Conservation (phyloP, 805 yeast species). For the Kodamaea neixiangensis region DNA sequence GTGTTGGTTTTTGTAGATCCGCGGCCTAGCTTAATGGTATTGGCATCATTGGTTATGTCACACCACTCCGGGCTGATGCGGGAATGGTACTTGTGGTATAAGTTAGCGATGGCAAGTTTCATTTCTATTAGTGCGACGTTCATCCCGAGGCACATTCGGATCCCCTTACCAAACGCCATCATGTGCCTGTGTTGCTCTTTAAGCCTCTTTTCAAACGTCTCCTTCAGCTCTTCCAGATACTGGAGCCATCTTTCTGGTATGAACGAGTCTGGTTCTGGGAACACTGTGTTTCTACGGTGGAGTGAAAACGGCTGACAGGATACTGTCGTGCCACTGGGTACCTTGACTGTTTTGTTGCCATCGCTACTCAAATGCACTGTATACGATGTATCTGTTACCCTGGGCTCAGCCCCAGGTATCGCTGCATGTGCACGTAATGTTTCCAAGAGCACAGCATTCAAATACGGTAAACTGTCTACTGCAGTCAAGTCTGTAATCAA, state of each 20-base stretch:
- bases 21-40: constrained; percentile 13
- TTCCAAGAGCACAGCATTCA: constrained; percentile 66
- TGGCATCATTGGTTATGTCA: constrained; percentile 19
- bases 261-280: constrained; percentile 53
- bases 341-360: constrained; percentile 17
- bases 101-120: constrained; percentile 54
- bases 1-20: constrained; percentile 36
- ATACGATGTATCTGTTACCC: constrained; percentile 42
- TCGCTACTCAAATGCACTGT: constrained; percentile 11
- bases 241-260: constrained; percentile 66
- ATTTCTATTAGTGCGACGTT: constrained; percentile 66
- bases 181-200: constrained; percentile 51
- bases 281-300: constrained; percentile 53
- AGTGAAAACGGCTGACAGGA: constrained; percentile 68
- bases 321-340: constrained; percentile 58
- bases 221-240: constrained; percentile 31
- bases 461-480: constrained; percentile 55
- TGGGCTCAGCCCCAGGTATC: constrained; percentile 74
- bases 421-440: constrained; percentile 64
- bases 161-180: constrained; percentile 74
- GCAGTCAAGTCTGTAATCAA: constrained; percentile 33
- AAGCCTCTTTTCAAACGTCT: constrained; percentile 35
- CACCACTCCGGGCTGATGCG: constrained; percentile 48
- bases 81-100: constrained; percentile 52
- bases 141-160: constrained; percentile 75